These are phyloP conservation scores for Flaveria floridana DNA, from an alignment of 140 eudicot species.

Conservation along the genomic window DNA sequence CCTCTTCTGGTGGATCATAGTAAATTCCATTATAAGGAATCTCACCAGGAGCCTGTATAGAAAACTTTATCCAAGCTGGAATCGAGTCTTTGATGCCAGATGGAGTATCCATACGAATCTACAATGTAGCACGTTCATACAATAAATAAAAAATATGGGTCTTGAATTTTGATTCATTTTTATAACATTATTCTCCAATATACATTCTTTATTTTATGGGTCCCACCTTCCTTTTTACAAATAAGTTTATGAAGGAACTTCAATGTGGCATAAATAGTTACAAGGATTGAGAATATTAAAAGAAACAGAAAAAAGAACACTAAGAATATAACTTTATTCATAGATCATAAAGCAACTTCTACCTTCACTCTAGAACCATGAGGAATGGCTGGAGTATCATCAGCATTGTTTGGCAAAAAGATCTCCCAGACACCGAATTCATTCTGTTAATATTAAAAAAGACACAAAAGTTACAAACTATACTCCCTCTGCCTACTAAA, in stretches of 20 bases:
- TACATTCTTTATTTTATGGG: neutral
- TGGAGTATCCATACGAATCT: conserved; percentile 99
- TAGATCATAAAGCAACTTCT: conserved; percentile 1
- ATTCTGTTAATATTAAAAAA: conserved; percentile 47
- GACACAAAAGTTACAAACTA: neutral
- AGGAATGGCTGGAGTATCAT: conserved; percentile 89
- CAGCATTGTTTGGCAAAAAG: conserved; percentile 96
- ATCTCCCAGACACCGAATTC: conserved; percentile 98
- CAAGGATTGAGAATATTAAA: neutral
- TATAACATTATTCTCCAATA: neutral
- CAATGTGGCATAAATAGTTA: neutral
- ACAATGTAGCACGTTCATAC: conserved; percentile 18
- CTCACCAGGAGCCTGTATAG: conserved; percentile 93
- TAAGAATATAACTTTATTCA: neutral
- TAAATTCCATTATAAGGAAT: conserved; percentile 94
- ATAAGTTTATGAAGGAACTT: neutral
- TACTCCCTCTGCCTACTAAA: conserved; percentile 8
- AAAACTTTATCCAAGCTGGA: conserved; percentile 96
- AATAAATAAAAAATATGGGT: conserved; percentile 1
- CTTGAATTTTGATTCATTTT: neutral
- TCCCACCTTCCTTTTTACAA: conserved; percentile 13
- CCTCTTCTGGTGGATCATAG: conserved; percentile 99
- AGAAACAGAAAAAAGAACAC: neutral
- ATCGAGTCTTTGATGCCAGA: conserved; percentile 94
- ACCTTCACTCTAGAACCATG: conserved; percentile 99